Evolutionary conservation across 2,329 filamentous ascomycete genomes (phyloP), one percentile per base, ranked within the genome.

Genomic region (Aspergillus ustus): DNA sequence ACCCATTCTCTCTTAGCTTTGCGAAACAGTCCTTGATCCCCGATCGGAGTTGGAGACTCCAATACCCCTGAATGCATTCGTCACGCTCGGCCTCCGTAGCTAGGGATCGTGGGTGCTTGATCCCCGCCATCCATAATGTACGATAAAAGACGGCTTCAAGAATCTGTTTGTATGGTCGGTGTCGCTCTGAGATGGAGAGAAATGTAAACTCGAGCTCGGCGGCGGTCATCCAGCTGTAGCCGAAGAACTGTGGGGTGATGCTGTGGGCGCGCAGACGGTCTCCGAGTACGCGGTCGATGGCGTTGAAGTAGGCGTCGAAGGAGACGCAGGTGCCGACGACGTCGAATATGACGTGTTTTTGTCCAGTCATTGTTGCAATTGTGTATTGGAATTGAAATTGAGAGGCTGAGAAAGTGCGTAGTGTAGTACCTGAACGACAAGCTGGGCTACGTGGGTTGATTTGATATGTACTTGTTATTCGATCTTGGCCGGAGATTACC

Each of bases 281-380:
- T 22, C 80, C 80, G 13, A 83, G 72, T 19, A 70, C 67, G 7
- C 66, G 40, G 22, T 78, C 69, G 56, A 82, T 78, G 53, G 70
- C 65, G 34, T 68, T 63, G 67, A 74, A 79, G 66, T 77, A 80
- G 34, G 75, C 74, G n/a, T 79, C 73, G 66, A 79, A 81, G 28
- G 74, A 78, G 49, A 82, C 78, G 52, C 77, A 77, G 19, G 81
- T 83, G 15, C 81, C 81, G 56, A 86, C 84, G 2, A 86, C 78
- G 67, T 84, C 81, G 64, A 83, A 83, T 31, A 83, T 80, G 60
- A 83, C 75, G 63, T 83, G 76, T 57, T 83, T 82, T 28, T 59
- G 45, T 20, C 49, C 29, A 4, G 45, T 54, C 43, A 58, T 59
- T 22, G 17, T 63, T 46, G 19, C 34, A 11, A 17, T 25, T 61